Evolutionary conservation across 1,139 yeast species (phyloP).

Genomic region (Debaryomyces nepalensis): DNA sequence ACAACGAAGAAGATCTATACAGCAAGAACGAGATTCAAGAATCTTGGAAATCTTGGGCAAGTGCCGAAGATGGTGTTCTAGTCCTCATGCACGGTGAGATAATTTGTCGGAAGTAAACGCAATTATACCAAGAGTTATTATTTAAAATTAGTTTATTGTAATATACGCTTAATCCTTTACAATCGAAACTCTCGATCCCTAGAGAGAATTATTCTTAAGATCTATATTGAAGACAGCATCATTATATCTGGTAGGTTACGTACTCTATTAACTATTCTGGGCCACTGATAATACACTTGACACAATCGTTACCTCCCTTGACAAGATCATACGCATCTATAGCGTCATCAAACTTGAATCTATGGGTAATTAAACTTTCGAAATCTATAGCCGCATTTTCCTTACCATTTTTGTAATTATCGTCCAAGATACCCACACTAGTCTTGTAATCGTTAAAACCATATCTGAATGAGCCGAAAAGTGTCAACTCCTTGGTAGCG

Average conservation of each 20-base stretch:
- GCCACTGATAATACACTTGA: constrained; percentile 52
- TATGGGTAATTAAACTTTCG: constrained; percentile 73
- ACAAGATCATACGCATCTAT: constrained; percentile 79
- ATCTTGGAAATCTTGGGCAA: constrained; percentile 3
- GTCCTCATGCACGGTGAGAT: constrained; percentile 6
- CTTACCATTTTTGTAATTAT: constrained; percentile 64
- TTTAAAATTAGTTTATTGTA: no score
- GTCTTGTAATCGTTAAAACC: constrained; percentile 77
- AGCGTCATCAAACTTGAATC: constrained; percentile 75
- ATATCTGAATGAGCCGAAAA: constrained; percentile 84
- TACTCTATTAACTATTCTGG: constrained; percentile 31
- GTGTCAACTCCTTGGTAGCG: constrained; percentile 67
- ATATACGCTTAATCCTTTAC: no score
- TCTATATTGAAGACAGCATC: background rate
- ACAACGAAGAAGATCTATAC: background rate
- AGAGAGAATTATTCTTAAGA: no score
- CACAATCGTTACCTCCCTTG: constrained; percentile 48
- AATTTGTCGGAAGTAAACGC: constrained; percentile 2
- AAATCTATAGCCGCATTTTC: constrained; percentile 49
- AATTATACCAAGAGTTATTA: no score
- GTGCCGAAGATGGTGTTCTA: constrained; percentile 4
- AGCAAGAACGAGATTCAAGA: constrained; percentile 3
- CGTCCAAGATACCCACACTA: constrained; percentile 67
- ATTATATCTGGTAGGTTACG: background rate
- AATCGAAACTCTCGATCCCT: no score